Evolutionary conservation across 768 basidiomycete species (phyloP).

Genomic region (Austroboletus eburneus): DNA sequence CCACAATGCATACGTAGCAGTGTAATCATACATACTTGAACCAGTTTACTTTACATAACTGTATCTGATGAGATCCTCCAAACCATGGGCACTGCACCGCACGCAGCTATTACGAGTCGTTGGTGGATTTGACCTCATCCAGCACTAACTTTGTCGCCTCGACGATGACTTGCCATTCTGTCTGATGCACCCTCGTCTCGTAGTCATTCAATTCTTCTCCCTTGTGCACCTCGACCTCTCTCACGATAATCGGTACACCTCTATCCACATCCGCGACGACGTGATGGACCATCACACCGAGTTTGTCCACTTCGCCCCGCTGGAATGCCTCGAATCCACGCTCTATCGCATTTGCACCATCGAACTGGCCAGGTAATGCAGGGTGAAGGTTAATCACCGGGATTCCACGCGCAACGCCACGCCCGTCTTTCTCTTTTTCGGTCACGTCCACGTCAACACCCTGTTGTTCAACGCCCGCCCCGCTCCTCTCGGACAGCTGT

Average conservation of each 20-base stretch:
- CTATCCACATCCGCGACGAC: slow-evolving; percentile 93
- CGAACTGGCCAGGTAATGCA: slow-evolving; percentile 93
- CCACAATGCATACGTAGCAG: slow-evolving; percentile 2
- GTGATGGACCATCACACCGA: slow-evolving; percentile 91
- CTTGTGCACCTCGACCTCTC: slow-evolving; percentile 66
- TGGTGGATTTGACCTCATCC: slow-evolving; percentile 40
- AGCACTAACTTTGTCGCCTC: slow-evolving; percentile 73
- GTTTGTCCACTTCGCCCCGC: slow-evolving; percentile 68
- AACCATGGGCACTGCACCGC: neutral
- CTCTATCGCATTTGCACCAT: slow-evolving; percentile 88
- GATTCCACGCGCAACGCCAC: slow-evolving; percentile 34
- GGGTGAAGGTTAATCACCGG: slow-evolving; percentile 97
- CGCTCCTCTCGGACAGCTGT: neutral
- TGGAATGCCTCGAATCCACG: slow-evolving; percentile 88
- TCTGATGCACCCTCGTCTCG: slow-evolving; percentile 70
- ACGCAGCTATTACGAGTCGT: neutral
- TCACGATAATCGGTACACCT: slow-evolving; percentile 81
- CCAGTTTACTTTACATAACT: too few relatives aligned
- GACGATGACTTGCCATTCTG: slow-evolving; percentile 91
- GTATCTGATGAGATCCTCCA: neutral
- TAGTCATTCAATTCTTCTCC: slow-evolving; percentile 70
- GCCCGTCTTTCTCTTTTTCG: slow-evolving; percentile 29
- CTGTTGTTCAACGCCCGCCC: too few relatives aligned
- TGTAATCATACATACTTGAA: slow-evolving; percentile 10
- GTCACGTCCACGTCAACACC: slow-evolving; percentile 11